Evolutionary conservation across 1,139 yeast species (phyloP).

Genomic region (Debaryomyces sp.): DNA sequence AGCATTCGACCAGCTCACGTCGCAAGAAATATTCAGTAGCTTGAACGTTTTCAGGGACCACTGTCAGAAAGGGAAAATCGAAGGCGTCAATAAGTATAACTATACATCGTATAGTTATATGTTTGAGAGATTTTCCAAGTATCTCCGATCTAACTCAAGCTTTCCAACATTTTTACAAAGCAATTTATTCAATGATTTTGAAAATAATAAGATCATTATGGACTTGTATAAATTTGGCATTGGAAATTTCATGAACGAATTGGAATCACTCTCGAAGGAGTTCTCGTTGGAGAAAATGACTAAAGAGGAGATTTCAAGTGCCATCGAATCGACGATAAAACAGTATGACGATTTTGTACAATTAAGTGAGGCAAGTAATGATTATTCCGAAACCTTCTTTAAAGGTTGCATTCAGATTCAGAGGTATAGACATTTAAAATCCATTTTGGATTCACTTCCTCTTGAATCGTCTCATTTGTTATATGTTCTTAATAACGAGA

Average conservation of each 20-base stretch:
- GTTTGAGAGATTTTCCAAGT: constrained; percentile 23
- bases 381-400: constrained; percentile 21
- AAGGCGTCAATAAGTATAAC: constrained; percentile 19
- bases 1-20: constrained; percentile 28
- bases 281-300: constrained; percentile 22
- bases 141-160: constrained; percentile 14
- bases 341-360: constrained; percentile 23
- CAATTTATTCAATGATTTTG: constrained; percentile 12
- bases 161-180: constrained; percentile 15
- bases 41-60: constrained; percentile 32
- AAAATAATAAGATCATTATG: constrained; percentile 13
- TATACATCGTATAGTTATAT: constrained; percentile 24
- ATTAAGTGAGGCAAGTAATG: constrained; percentile 13
- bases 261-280: constrained; percentile 25
- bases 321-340: constrained; percentile 23
- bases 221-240: constrained; percentile 27
- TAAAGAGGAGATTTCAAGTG: constrained; percentile 17
- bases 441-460: constrained; percentile 21
- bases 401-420: constrained; percentile 27
- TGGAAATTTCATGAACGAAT: constrained; percentile 27
- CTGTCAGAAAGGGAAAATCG: constrained; percentile 24
- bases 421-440: constrained; percentile 27
- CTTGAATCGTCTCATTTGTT: constrained; percentile 11
- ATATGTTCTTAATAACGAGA: constrained; percentile 10
- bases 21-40: constrained; percentile 30